Conservation (phyloP, 352 stramenopile genomes). For the Globisporangium orthogonon region DNA sequence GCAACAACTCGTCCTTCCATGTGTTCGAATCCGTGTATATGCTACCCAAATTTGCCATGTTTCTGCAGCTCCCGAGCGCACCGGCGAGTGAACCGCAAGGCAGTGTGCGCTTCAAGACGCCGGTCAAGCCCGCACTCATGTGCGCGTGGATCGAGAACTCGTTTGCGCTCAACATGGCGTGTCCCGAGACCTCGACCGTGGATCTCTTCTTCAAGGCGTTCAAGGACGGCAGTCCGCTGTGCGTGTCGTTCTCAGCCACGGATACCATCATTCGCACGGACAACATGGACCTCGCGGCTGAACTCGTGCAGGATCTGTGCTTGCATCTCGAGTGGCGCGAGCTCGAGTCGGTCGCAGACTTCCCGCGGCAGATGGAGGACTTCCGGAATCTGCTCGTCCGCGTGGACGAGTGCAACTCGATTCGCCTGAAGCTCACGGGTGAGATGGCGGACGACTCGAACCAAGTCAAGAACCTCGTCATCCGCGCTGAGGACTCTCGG, state of each 20-base stretch:
- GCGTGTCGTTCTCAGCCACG: conserved; percentile 36
- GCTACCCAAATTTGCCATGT: conserved; percentile 86
- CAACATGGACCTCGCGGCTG: conserved; percentile 80
- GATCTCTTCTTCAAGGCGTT: conserved; percentile 60
- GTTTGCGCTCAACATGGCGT: conserved; percentile 39
- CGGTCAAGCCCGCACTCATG: conserved; percentile 69
- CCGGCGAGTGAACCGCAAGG: conserved; percentile 32
- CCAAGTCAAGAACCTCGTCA: conserved; percentile 88
- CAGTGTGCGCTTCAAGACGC: conserved; percentile 62
- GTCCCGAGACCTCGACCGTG: conserved; percentile 30
- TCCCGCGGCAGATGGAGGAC: conserved; percentile 83
- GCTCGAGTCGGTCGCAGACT: conserved; percentile 80
- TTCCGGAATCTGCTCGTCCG: conserved; percentile 69
- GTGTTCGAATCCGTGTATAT: conserved; percentile 79
- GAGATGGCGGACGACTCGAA: conserved; percentile 93
- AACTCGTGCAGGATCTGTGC: conserved; percentile 88
- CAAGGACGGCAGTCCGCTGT: conserved; percentile 41
- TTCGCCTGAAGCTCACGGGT: conserved; percentile 86
- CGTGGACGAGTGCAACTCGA: conserved; percentile 85
- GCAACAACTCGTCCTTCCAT: conserved; percentile 74
- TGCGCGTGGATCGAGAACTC: conserved; percentile 61
- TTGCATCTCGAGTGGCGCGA: conserved; percentile 79
- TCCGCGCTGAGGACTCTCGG: conserved; percentile 89
- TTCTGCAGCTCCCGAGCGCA: conserved; percentile 37
- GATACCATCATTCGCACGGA: conserved; percentile 72